Base-by-base conservation (phyloP, 495 filamentous ascomycete species). In the Neurospora terricola region DNA sequence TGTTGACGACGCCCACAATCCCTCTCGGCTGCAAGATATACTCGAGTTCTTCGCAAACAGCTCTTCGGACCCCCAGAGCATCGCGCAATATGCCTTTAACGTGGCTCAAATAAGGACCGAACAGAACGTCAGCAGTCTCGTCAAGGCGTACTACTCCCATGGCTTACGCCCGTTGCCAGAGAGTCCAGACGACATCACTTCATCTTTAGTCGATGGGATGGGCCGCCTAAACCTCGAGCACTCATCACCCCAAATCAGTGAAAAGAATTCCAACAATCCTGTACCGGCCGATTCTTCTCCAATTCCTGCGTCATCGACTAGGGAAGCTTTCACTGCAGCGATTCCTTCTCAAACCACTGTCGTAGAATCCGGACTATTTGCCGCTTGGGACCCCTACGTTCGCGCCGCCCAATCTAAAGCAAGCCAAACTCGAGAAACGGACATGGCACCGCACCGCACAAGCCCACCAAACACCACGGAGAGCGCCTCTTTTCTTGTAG, bases 21-120 rank as follows among this genome's bases (percentile, higher is more conserved):
- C 71, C 30, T 66, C 43, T 23, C 34, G 48, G 36, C 34, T 72
- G 36, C 76, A 76, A 21, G 75, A 78, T n/a, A n/a, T 71, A 12
- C 72, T 78, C 0, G 76, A 78, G 39, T 75, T 73, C 45, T 76
- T 78, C n/a, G 39, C 73, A 14, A 71, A 37, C 0, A 59, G 69
- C 10, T 14, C 34, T 8, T 38, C 4, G 14, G 39, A 30, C 0
- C 40, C 75, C 11, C 38, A 62, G 2, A 70, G 71, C n/a, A 66
- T 75, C 8, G 74, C 48, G 5, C 23, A 59, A 4, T 39, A 40
- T 10, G 76, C 74, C 6, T 73, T 69, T 42, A 4, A 30, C 16
- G n/a, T 5, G 5, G 76, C 76, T 43, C 71, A 72, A 5, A 66
- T 70, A 14, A n/a, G 70, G 11, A 27, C 42, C 4, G 66, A 73